These are phyloP conservation scores for Albatrellus ellisii DNA, from an alignment of 768 basidiomycete species.

Conservation along the genomic window DNA sequence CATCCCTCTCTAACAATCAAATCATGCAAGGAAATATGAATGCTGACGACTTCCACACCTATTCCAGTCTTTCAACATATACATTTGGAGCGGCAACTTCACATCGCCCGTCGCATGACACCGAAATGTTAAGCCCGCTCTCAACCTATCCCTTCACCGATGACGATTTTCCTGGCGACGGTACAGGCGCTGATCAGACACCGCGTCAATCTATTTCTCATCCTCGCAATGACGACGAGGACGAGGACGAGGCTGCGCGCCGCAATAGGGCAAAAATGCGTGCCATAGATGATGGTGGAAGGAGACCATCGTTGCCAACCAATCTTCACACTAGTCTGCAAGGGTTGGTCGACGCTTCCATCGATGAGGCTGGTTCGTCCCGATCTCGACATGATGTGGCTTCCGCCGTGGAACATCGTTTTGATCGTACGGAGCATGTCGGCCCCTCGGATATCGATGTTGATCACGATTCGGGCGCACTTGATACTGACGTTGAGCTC, in stretches of 20 bases:
- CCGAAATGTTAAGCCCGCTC: slow-evolving; percentile 26
- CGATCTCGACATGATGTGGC: background rate
- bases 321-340: slow-evolving; percentile 15
- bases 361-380: background rate
- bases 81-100: slow-evolving; percentile 26
- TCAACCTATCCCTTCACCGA: slow-evolving; percentile 11
- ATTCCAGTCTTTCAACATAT: slow-evolving; percentile 27
- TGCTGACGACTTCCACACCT: slow-evolving; percentile 16
- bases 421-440: too few relatives aligned
- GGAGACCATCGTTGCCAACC: slow-evolving; percentile 27
- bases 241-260: slow-evolving; percentile 19
- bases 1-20: slow-evolving; percentile 11
- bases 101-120: slow-evolving; percentile 16
- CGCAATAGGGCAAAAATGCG: slow-evolving; percentile 27
- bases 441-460: background rate
- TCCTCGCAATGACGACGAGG: slow-evolving; percentile 21
- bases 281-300: slow-evolving; percentile 29
- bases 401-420: background rate
- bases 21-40: slow-evolving; percentile 12
- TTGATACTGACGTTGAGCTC: slow-evolving; percentile 13
- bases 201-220: slow-evolving; percentile 31
- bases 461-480: slow-evolving; percentile 7
- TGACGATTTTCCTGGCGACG: slow-evolving; percentile 10
- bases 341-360: background rate
- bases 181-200: slow-evolving; percentile 26